A percentile compares a stretch with the other conserved stretches of the same genome.
Conservation (phyloP, 345 rosid species). For the Cardamine occulta region DNA sequence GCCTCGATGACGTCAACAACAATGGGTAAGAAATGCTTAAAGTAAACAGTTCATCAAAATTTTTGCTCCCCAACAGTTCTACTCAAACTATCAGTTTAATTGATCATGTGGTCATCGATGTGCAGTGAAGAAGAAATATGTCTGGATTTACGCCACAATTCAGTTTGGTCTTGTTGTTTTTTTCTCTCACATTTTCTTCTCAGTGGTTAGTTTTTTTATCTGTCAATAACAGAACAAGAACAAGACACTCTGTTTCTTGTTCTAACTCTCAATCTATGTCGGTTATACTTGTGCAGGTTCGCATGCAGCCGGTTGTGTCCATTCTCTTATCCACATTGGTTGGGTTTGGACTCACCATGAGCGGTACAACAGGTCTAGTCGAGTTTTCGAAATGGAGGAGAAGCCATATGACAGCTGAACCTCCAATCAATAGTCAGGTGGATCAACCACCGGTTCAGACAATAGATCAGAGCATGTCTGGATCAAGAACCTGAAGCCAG, state of each 20-base stretch:
- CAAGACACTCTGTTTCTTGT: conserved; percentile 13
- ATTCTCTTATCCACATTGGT: conserved; percentile 74
- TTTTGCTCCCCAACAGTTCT: not conserved
- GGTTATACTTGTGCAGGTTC: conserved; percentile 52
- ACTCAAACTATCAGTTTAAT: conserved; percentile 7
- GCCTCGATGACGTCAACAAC: conserved; percentile 96
- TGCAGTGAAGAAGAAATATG: conserved; percentile 65
- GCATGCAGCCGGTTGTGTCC: conserved; percentile 64
- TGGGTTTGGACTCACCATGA: conserved; percentile 82
- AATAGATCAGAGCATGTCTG: conserved; percentile 33
- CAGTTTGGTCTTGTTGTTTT: conserved; percentile 79
- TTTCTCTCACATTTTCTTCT: conserved; percentile 73
- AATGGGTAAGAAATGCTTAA: conserved; percentile 66
- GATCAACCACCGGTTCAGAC: conserved; percentile 37
- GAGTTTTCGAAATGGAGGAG: conserved; percentile 55
- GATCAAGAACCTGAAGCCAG: conserved; percentile 25
- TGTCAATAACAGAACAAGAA: conserved; percentile 15
- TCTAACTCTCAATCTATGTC: not conserved
- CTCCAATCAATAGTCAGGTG: conserved; percentile 29
- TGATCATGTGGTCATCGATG: conserved; percentile 24
- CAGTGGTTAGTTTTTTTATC: conserved; percentile 57
- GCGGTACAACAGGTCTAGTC: conserved; percentile 52
- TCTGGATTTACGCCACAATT: conserved; percentile 73
- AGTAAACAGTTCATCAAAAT: not conserved
- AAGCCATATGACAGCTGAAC: conserved; percentile 37